Evolutionary conservation across 2,329 filamentous ascomycete genomes (phyloP).

Genomic region (Aplosporella prunicola): DNA sequence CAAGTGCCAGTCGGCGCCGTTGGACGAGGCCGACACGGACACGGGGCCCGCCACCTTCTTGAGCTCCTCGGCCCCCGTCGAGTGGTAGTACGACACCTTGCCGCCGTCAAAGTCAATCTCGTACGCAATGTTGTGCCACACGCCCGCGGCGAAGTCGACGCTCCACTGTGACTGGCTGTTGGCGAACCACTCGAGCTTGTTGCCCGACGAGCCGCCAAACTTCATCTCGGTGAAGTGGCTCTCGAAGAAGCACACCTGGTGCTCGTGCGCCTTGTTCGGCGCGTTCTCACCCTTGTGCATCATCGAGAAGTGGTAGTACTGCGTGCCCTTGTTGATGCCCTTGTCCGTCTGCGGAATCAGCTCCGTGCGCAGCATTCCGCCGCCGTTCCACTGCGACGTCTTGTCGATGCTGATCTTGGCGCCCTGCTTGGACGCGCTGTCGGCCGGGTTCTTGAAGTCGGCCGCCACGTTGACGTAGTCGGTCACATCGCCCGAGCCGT

Average conservation of each 20-base stretch:
- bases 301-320: conserved; percentile 66
- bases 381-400: conserved; percentile 62
- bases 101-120: conserved; percentile 58
- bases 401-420: conserved; percentile 57
- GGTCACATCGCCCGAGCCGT: conserved; percentile 48
- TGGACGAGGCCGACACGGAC: conserved; percentile 50
- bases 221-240: conserved; percentile 69
- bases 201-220: conserved; percentile 48
- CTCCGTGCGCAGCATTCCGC: conserved; percentile 64
- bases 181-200: conserved; percentile 55
- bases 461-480: conserved; percentile 55
- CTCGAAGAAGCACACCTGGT: conserved; percentile 52
- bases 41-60: conserved; percentile 52
- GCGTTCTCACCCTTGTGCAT: conserved; percentile 50
- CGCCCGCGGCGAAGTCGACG: conserved; percentile 49
- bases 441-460: conserved; percentile 55
- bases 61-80: conserved; percentile 52
- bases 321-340: conserved; percentile 54
- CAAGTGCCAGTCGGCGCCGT: conserved; percentile 64
- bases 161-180: conserved; percentile 54
- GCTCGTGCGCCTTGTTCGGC: conserved; percentile 54
- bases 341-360: conserved; percentile 61
- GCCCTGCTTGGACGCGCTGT: conserved; percentile 53
- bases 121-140: conserved; percentile 70
- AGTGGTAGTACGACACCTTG: conserved; percentile 62